Evolutionary conservation across 352 stramenopile genomes (phyloP).

Genomic region (Globisporangium heterothallicum): DNA sequence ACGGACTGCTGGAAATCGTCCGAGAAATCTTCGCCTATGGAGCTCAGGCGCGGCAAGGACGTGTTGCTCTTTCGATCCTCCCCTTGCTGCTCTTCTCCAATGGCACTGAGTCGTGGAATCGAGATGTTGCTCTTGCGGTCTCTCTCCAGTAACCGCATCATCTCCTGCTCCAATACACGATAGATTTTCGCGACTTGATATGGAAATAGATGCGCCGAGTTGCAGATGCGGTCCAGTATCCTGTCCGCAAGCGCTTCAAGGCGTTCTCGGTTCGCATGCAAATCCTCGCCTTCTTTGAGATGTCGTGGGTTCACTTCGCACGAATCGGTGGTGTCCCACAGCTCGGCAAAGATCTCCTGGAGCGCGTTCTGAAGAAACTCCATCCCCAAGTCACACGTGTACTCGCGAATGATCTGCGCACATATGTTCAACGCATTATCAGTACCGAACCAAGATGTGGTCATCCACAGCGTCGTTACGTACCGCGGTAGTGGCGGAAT

Average conservation of each 20-base stretch:
- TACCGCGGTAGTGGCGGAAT: conserved; percentile 64
- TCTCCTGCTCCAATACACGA: conserved; percentile 60
- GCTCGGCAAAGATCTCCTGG: conserved; percentile 38
- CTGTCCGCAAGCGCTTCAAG: conserved; percentile 50
- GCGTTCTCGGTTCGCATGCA: conserved; percentile 41
- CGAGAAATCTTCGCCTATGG: conserved; percentile 42
- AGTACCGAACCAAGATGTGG: not conserved
- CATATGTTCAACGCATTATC: not conserved
- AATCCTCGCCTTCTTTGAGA: conserved; percentile 31
- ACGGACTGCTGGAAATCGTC: conserved; percentile 23
- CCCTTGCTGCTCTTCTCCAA: conserved; percentile 29
- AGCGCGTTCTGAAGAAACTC: conserved; percentile 64
- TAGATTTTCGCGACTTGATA: conserved; percentile 81
- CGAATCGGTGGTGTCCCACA: conserved; percentile 38
- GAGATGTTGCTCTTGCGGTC: conserved; percentile 49
- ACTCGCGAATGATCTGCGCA: conserved; percentile 61
- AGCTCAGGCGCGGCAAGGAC: conserved; percentile 45
- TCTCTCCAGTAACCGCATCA: conserved; percentile 62
- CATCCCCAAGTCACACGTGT: conserved; percentile 62
- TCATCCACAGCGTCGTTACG: no score
- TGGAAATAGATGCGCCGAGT: conserved; percentile 44
- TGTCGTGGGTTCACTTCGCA: conserved; percentile 67
- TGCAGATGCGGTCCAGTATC: conserved; percentile 46
- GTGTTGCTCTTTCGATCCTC: conserved; percentile 34
- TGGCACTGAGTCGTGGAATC: conserved; percentile 42